Evolutionary conservation across 768 basidiomycete species (phyloP).

Genomic region (Lanmaoa pseudosensibilis): DNA sequence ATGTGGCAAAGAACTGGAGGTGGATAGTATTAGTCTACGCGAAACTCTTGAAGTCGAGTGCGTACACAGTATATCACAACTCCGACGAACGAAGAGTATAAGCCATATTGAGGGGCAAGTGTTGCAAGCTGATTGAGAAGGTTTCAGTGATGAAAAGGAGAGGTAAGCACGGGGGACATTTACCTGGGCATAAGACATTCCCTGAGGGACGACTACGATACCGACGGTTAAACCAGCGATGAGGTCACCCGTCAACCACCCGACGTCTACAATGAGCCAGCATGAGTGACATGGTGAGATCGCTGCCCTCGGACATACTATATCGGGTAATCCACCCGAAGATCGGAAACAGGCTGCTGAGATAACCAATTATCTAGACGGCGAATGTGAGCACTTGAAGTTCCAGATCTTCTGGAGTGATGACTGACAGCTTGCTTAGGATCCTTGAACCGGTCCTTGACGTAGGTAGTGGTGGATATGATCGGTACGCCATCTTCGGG

Average conservation of each 20-base stretch:
- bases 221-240: constrained; percentile 93
- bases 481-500: constrained; percentile 61
- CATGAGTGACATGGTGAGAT: neutral
- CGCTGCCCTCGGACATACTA: constrained; percentile 47
- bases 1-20: constrained; percentile 86
- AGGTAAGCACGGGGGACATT: neutral
- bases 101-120: constrained; percentile 82
- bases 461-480: constrained; percentile 58
- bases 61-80: constrained; percentile 80
- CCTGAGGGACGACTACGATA: constrained; percentile 92
- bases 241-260: constrained; percentile 84
- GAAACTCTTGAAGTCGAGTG: neutral
- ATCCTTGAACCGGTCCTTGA: constrained; percentile 39
- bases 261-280: constrained; percentile 47
- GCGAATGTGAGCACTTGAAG: neutral
- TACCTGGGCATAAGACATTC: constrained; percentile 86
- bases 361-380: constrained; percentile 58
- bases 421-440: constrained; percentile 50
- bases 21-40: neutral
- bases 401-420: neutral
- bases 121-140: constrained; percentile 64
- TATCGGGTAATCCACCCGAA: constrained; percentile 84
- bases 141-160: neutral
- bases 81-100: constrained; percentile 93
- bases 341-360: constrained; percentile 79